Evolutionary conservation across 1,284 basidiomycete species (phyloP), one percentile per base, ranked within the genome.

Genomic region (Ganoderma lingzhi): DNA sequence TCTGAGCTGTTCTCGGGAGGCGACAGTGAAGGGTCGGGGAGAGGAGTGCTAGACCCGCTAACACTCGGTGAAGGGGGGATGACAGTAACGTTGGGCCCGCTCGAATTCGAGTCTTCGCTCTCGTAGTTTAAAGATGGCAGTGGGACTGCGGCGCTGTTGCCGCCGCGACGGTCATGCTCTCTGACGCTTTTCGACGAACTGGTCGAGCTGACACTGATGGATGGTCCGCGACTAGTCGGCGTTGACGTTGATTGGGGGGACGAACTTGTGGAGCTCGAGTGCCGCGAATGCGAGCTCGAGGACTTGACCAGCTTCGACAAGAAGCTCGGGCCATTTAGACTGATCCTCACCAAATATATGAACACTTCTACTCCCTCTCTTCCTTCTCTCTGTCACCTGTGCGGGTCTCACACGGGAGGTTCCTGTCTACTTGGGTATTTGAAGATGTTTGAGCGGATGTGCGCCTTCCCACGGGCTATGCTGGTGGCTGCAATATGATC

Each of bases 1-100:
- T 71, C 70, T 61, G 55, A 12, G 44, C 58, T 42, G 56, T 63
- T 53, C 48, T 69, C 65, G 39, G 61, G 42, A 12, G 65, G 59
- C 41, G 66, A 59, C 19, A 44, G 10, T 6, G n/a, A 41, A 9
- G 51, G 64, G 55, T 69, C 65, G 12, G 66, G 78, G 63, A 66
- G 72, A 48, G 69, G 75, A 41, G 66, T 68, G 63, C 62, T 73
- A 45, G 70, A 74, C 61, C 53, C 76, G 69, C 76, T 79, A 63
- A 76, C 71, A 41, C 81, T 79, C 3, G 88, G 88, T 0, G 87
- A 87, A 0, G 88, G 88, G 6, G 88, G 88, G n/a, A 89, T 81
- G 41, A 90, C 80, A 0, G 85, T 88, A 17, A 90, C 86, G 71
- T 84, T 86, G 8, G 84, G 86, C 64, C 82, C 82, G 71, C 84